Evolutionary conservation across 306 rosid genomes (phyloP).

Genomic region (Cucumis melo): DNA sequence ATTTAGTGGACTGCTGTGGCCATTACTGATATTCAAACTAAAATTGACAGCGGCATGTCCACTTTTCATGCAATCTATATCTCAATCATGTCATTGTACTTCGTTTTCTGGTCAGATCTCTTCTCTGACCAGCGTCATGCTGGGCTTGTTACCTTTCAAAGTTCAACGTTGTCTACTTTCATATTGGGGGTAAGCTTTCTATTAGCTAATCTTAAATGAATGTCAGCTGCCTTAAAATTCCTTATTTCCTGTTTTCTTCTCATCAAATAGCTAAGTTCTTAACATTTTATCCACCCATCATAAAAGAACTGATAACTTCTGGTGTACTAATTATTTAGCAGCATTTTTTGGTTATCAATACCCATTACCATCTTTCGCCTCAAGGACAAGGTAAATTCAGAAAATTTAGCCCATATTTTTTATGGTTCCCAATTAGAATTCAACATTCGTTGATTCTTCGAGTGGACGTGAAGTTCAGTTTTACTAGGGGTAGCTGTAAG

Average conservation of each 20-base stretch:
- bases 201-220: background rate
- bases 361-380: background rate
- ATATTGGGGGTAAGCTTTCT: conserved; percentile 37
- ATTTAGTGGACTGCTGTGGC: background rate
- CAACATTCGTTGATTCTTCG: background rate
- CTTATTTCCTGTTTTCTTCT: background rate
- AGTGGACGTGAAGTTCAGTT: background rate
- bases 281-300: background rate
- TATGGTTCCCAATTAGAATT: background rate
- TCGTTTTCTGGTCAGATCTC: conserved; percentile 55
- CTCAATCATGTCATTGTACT: conserved; percentile 32
- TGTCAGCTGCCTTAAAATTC: background rate
- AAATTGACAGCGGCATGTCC: conserved; percentile 41
- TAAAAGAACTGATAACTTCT: background rate
- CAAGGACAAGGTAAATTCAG: background rate
- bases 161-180: conserved; percentile 34
- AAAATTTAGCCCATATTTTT: background rate
- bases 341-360: background rate
- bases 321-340: background rate
- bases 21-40: conserved; percentile 10
- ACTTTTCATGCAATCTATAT: conserved; percentile 46
- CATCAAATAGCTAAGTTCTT: background rate
- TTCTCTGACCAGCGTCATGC: conserved; percentile 40
- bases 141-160: conserved; percentile 37
- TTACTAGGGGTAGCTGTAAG: background rate